These are phyloP conservation scores for Jatropha multifida DNA, from an alignment of 441 rosid genomes.

Conservation along the genomic window DNA sequence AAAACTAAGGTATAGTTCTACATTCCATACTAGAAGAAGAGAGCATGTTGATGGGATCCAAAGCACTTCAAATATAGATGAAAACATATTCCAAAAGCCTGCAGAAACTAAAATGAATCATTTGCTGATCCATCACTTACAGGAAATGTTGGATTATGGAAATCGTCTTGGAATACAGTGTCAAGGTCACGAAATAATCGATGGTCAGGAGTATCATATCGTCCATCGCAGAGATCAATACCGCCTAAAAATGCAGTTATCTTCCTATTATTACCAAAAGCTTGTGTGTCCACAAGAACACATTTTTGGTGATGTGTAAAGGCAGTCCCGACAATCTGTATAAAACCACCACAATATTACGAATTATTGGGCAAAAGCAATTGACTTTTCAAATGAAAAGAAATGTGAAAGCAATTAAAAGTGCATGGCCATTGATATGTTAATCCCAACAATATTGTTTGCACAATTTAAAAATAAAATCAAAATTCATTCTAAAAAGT, in stretches of 20 bases:
- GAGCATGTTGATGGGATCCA: not conserved
- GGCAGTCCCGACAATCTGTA: slow-evolving; percentile 79
- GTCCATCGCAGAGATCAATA: slow-evolving; percentile 90
- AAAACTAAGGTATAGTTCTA: not conserved
- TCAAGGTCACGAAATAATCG: slow-evolving; percentile 68
- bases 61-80: not conserved
- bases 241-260: slow-evolving; percentile 93
- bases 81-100: not conserved
- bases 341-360: slow-evolving; percentile 10
- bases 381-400: not conserved
- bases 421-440: not conserved
- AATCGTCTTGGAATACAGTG: slow-evolving; percentile 69
- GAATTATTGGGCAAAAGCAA: not conserved
- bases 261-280: slow-evolving; percentile 67
- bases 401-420: not conserved
- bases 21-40: not conserved
- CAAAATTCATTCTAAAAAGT: not conserved
- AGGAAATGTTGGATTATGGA: slow-evolving; percentile 83
- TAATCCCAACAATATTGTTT: not conserved
- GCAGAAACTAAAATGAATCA: not conserved
- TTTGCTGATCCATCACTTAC: slow-evolving; percentile 46
- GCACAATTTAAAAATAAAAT: not conserved
- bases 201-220: slow-evolving; percentile 92
- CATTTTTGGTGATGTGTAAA: slow-evolving; percentile 96
- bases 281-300: slow-evolving; percentile 89